phyloP scores from a whole-genome alignment of 495 filamentous ascomycete species.

The Opeltia flavorubescens region DNA sequence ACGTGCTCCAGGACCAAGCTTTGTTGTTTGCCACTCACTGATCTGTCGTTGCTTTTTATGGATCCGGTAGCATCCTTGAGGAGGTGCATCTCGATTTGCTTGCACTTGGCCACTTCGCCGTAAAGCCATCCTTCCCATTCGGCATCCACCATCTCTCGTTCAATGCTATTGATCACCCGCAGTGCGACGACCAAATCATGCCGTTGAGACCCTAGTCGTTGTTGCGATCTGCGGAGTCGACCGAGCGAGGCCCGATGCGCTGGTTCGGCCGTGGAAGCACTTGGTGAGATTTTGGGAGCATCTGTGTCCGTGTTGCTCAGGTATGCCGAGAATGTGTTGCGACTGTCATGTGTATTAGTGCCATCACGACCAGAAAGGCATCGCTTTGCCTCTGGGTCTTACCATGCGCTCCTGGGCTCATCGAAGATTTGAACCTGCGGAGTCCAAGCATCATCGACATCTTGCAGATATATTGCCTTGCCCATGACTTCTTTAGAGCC shows the following conservation, averaged over 20 bases:
- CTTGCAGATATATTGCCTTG: conserved; percentile 67
- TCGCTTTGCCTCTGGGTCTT: conserved; percentile 7
- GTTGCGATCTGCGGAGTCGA: conserved; percentile 60
- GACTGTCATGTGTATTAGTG: conserved; percentile 16
- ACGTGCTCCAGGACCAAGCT: background rate
- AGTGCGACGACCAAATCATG: conserved; percentile 86
- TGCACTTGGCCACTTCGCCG: conserved; percentile 44
- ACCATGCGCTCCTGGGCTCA: conserved; percentile 21
- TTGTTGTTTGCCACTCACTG: background rate
- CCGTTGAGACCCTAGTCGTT: conserved; percentile 71
- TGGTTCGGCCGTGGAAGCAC: conserved; percentile 25
- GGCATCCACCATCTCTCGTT: conserved; percentile 64
- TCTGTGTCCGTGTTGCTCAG: conserved; percentile 38
- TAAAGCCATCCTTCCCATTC: conserved; percentile 88
- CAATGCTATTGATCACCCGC: conserved; percentile 77
- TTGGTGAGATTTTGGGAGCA: conserved; percentile 30
- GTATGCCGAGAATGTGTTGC: conserved; percentile 40
- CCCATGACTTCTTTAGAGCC: conserved; percentile 66
- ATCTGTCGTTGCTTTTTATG: background rate
- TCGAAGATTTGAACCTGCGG: background rate
- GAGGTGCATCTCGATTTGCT: conserved; percentile 3
- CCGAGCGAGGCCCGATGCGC: conserved; percentile 45
- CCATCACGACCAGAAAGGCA: too few relatives aligned
- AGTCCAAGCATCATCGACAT: conserved; percentile 54
- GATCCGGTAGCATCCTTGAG: conserved; percentile 1